Evolutionary conservation across 2,329 filamentous ascomycete genomes (phyloP).

Genomic region (Fusarium caatingaense): DNA sequence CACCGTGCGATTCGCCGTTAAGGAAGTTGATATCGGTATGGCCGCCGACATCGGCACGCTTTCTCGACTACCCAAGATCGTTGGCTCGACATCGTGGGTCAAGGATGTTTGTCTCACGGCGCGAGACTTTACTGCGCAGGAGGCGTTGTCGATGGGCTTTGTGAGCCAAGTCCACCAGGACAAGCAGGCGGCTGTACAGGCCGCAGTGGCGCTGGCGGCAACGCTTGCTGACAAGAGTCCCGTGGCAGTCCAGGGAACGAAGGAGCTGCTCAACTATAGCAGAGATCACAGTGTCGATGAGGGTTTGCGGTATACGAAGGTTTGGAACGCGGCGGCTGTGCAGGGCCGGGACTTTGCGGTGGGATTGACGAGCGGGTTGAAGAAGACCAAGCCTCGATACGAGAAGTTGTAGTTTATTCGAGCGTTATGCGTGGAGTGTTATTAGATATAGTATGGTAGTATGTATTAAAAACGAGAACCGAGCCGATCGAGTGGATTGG

Average conservation of each 20-base stretch:
- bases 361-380: slow-evolving; percentile 79
- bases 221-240: slow-evolving; percentile 85
- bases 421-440: neutral
- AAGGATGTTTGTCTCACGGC: slow-evolving; percentile 82
- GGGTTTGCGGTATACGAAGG: slow-evolving; percentile 82
- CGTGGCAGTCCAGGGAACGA: slow-evolving; percentile 87
- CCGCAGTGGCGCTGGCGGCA: slow-evolving; percentile 71
- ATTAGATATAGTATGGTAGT: neutral
- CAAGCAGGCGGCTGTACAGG: slow-evolving; percentile 72
- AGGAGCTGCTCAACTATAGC: slow-evolving; percentile 85
- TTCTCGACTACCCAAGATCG: slow-evolving; percentile 77
- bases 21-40: slow-evolving; percentile 85
- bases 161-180: slow-evolving; percentile 72
- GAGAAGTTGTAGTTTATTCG: slow-evolving; percentile 74
- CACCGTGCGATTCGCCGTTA: slow-evolving; percentile 74
- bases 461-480: neutral
- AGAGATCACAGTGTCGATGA: slow-evolving; percentile 82
- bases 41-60: slow-evolving; percentile 84
- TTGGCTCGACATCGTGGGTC: slow-evolving; percentile 78
- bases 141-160: slow-evolving; percentile 77
- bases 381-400: slow-evolving; percentile 84
- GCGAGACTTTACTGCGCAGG: slow-evolving; percentile 73
- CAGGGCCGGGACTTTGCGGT: slow-evolving; percentile 82
- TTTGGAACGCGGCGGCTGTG: slow-evolving; percentile 88
- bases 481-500: neutral